Evolutionary conservation across 192 early-diverging fungal genomes (phyloP), one percentile per base, ranked within the genome.

Genomic region (Coemansia sp.): DNA sequence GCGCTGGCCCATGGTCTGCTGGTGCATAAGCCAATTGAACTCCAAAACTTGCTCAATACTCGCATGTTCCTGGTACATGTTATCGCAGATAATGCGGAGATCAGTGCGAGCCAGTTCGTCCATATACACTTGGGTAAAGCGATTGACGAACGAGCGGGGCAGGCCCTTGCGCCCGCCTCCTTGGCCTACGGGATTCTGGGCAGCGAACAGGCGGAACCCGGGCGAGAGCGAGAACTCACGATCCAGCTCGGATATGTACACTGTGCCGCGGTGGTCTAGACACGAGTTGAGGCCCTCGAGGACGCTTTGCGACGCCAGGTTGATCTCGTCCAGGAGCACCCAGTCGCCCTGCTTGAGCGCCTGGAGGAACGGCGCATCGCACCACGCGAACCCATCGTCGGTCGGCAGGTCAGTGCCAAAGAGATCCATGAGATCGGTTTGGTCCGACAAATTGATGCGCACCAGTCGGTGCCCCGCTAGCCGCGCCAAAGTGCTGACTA

Each of bases 101-200:
- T 99, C 98, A n/a, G 85, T 83, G 32, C 86, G 85, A 4, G 75
- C 81, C 27, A 99, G 83, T 39, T 90, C 92, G 58, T 94, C 92
- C 38, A 99, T 89, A 80, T 92, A 96, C 44, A 99, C 96, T 68
- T 93, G 91, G 0, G 95, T 94, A 77, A 99, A 99, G 27, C 98
- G 89, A 74, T 99, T 98, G 45, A 97, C 90, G 75, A 99, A 99
- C 23, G 94, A 96, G 50, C 94, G 90, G 9, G 98, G 98, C 25
- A 99, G 83, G n/a, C 98, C 98, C 75, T 98, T 98, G 42, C 98
- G 90, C 8, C 98, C 98, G 63, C 98, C 98, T 64, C 98, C 98
- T 80, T 99, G 95, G 51, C 89, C 86, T 36, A 98, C 87, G 19
- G 98, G 98, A 73, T 99, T 99, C 77, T 99, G 98, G 1, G 96